phyloP scores from a whole-genome alignment of 768 basidiomycete genomes.

The Naganishia friedmannii region DNA sequence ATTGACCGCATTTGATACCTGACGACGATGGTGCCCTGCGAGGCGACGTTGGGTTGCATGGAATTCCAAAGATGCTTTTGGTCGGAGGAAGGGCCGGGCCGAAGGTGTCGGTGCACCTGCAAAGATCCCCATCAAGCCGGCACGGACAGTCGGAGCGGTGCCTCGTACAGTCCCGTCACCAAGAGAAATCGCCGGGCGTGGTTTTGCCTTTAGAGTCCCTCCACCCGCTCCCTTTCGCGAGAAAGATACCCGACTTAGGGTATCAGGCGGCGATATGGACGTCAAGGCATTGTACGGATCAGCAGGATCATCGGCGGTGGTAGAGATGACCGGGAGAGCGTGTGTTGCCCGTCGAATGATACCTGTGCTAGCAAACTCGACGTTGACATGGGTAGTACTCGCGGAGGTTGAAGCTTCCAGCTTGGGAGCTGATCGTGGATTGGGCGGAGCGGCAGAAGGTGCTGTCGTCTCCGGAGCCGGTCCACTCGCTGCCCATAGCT shows the following conservation, averaged over 20 bases:
- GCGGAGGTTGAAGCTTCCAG: constrained; percentile 79
- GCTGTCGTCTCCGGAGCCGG: constrained; percentile 37
- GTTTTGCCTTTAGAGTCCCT: constrained; percentile 14
- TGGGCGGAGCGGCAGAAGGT: constrained; percentile 10
- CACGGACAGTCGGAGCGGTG: constrained; percentile 50
- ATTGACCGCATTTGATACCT: constrained; percentile 33
- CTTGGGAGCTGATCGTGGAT: constrained; percentile 62
- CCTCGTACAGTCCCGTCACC: constrained; percentile 28
- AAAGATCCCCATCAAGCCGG: constrained; percentile 70
- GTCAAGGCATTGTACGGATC: constrained; percentile 11
- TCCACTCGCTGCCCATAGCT: constrained; percentile 62
- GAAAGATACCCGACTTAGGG: constrained; percentile 25
- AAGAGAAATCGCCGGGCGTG: constrained; percentile 25
- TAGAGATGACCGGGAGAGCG: constrained; percentile 22
- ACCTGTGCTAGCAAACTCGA: constrained; percentile 81
- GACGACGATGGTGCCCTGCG: constrained; percentile 34
- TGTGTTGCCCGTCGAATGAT: constrained; percentile 56
- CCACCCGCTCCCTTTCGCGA: constrained; percentile 23
- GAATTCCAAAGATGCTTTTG: constrained; percentile 42
- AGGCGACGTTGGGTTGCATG: constrained; percentile 38
- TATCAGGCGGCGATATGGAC: constrained; percentile 26
- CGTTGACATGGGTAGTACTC: constrained; percentile 87
- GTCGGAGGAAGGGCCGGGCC: constrained; percentile 30
- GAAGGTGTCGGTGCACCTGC: constrained; percentile 59
- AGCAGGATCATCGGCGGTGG: constrained; percentile 3